These are phyloP conservation scores for Ilex asprella DNA, from an alignment of 257 asterid species.

Conservation along the genomic window DNA sequence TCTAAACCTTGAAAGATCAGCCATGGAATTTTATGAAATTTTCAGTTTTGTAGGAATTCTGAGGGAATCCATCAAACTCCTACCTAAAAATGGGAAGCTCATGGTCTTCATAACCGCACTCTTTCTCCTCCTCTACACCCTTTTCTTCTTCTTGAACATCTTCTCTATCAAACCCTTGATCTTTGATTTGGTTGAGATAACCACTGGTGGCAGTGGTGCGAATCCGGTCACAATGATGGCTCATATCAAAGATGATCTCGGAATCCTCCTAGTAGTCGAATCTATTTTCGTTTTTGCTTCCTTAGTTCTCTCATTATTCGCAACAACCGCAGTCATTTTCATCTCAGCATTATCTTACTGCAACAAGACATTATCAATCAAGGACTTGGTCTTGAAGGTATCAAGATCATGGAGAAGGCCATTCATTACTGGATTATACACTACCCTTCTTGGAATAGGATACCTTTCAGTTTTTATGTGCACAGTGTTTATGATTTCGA, in stretches of 20 bases:
- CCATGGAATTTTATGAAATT: constrained; percentile 16
- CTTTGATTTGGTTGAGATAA: constrained; percentile 3
- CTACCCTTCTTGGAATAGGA: constrained; percentile 17
- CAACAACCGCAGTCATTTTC: constrained; percentile 22
- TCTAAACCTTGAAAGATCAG: neutral
- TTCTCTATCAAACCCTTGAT: constrained; percentile 15
- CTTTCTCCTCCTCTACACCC: constrained; percentile 13
- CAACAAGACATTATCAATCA: constrained; percentile 14
- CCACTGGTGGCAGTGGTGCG: constrained; percentile 9
- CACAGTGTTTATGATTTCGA: neutral
- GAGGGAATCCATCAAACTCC: constrained; percentile 24
- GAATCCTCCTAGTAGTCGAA: constrained; percentile 15
- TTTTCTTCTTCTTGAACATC: constrained; percentile 6
- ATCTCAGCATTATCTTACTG: constrained; percentile 28
- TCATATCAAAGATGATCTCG: constrained; percentile 9
- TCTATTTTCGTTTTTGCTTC: constrained; percentile 15
- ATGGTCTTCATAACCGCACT: constrained; percentile 14
- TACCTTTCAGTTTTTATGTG: constrained; percentile 12
- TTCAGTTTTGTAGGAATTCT: constrained; percentile 21
- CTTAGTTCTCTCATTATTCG: constrained; percentile 26
- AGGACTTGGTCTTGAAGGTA: constrained; percentile 20
- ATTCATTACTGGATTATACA: constrained; percentile 14
- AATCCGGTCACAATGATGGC: constrained; percentile 2
- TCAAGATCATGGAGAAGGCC: constrained; percentile 26
- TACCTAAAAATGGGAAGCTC: constrained; percentile 37